Evolutionary conservation across 495 filamentous ascomycete genomes (phyloP).

Genomic region (Apodospora peruviana): DNA sequence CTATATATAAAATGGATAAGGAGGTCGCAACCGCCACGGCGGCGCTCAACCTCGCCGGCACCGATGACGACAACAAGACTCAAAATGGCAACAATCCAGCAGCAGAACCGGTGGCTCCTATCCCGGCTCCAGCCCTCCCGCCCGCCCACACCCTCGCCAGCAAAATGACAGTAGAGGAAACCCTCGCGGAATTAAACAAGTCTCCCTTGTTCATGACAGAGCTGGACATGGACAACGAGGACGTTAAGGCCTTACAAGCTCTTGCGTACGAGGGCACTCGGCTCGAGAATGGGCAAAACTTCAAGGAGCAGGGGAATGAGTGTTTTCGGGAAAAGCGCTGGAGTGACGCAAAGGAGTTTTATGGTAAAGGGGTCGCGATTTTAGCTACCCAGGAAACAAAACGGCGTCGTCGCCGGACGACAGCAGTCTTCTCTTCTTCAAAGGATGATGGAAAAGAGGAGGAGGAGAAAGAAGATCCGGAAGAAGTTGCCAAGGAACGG

Average conservation of each 20-base stretch:
- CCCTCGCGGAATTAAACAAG: constrained; percentile 69
- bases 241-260: constrained; percentile 80
- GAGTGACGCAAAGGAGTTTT: constrained; percentile 85
- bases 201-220: constrained; percentile 93
- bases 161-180: constrained; percentile 64
- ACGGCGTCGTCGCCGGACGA: constrained; percentile 32
- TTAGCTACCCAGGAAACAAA: constrained; percentile 50
- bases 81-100: constrained; percentile 17
- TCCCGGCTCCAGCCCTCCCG: no score
- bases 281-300: constrained; percentile 69
- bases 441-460: constrained; percentile 1
- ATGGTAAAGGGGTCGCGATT: constrained; percentile 72
- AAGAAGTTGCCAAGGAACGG: constrained; percentile 52
- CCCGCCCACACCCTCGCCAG: no score
- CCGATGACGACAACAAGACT: no score
- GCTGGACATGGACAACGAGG: constrained; percentile 61
- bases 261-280: constrained; percentile 89
- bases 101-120: no score
- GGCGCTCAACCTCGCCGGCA: background rate
- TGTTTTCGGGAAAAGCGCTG: constrained; percentile 67
- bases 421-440: constrained; percentile 27
- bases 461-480: constrained; percentile 35
- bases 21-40: background rate
- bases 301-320: constrained; percentile 88
- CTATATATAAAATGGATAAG: background rate